phyloP scores from a whole-genome alignment of 768 basidiomycete species.

The Collybiopsis luxurians region DNA sequence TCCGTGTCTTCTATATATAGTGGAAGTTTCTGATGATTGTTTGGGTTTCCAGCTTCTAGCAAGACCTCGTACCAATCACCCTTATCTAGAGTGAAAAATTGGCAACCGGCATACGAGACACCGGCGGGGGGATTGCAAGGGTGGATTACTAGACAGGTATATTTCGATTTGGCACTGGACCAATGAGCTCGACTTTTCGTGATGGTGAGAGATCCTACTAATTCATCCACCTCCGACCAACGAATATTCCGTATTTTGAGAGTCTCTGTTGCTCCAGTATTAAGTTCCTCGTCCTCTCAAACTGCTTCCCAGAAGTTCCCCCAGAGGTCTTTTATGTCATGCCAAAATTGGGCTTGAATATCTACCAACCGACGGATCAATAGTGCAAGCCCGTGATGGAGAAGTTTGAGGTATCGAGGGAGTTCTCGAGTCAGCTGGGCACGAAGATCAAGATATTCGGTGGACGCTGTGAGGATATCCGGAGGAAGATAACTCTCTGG shows the following conservation, averaged over 20 bases:
- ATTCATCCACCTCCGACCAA: conserved; percentile 63
- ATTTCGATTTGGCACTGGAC: conserved; percentile 50
- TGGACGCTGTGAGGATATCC: conserved; percentile 66
- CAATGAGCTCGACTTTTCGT: conserved; percentile 29
- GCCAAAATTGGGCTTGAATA: conserved; percentile 61
- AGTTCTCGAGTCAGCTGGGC: conserved; percentile 71
- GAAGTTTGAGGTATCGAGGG: conserved; percentile 56
- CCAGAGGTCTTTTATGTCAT: conserved; percentile 63
- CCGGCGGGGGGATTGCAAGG: conserved; percentile 61
- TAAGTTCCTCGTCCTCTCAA: conserved; percentile 67
- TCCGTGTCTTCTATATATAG: conserved; percentile 73
- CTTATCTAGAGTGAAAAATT: conserved; percentile 69
- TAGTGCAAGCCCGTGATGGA: conserved; percentile 56
- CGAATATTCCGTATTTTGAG: conserved; percentile 66
- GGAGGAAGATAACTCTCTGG: conserved; percentile 64
- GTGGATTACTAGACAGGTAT: conserved; percentile 67
- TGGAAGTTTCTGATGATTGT: conserved; percentile 67
- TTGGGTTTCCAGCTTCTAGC: conserved; percentile 77
- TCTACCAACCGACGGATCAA: conserved; percentile 50
- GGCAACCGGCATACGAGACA: conserved; percentile 68
- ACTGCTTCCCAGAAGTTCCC: conserved; percentile 79
- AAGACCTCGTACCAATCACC: conserved; percentile 66
- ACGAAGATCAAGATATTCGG: conserved; percentile 73
- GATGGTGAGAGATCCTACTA: conserved; percentile 25
- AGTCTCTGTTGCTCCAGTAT: conserved; percentile 67